Base-by-base conservation (phyloP, 2,329 filamentous ascomycete species). In the Lecanicillium sp. region DNA sequence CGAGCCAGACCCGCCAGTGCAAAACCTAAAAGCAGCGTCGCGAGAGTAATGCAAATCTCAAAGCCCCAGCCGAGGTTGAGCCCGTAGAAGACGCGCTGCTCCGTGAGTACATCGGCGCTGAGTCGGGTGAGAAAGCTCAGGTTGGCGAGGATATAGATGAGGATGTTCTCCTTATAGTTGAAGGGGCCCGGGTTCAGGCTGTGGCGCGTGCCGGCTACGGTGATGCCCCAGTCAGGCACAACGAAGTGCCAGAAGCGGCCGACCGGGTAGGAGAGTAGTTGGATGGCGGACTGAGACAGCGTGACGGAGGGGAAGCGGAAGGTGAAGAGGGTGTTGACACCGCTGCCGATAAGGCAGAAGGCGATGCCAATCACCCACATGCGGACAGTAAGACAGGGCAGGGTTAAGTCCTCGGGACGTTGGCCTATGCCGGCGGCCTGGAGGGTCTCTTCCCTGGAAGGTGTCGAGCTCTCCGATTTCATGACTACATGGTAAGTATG, bases 61-160 rank as follows among this genome's bases (percentile, higher is more conserved):
- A 76, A 78, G 0, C 71, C 71, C 52, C 70, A 73, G 3, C 71
- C 64, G 0, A 67, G 64, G 1, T 66, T 62, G 41, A 72, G 62
- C 4, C 66, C 61, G 44, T 74, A 73, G 46, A 69, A 74, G 56
- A 71, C 51, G 6, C 62, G 57, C 43, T 65, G 62, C 38, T 64
- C 62, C 1, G 61, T 64, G 24, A 65, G 54, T 9, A 63, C 62
- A 21, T 65, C 62, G 4, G 62, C 62, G 21, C 62, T 64, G 8
- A 65, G 54, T n/a, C 62, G 56, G 2, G 62, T 65, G 15, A 69
- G 63, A 44, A 72, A 71, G 12, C 69, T 73, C 1, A 73, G 69
- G 58, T 82, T 81, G 40, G 80, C 75, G 65, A 77, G 70, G 50
- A 77, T 73, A 48, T 71, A 72, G 44, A 78, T 73, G 14, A 79